Evolutionary conservation across 1,284 basidiomycete species (phyloP), one percentile per base, ranked within the genome.

Genomic region (Bjerkandera adusta): DNA sequence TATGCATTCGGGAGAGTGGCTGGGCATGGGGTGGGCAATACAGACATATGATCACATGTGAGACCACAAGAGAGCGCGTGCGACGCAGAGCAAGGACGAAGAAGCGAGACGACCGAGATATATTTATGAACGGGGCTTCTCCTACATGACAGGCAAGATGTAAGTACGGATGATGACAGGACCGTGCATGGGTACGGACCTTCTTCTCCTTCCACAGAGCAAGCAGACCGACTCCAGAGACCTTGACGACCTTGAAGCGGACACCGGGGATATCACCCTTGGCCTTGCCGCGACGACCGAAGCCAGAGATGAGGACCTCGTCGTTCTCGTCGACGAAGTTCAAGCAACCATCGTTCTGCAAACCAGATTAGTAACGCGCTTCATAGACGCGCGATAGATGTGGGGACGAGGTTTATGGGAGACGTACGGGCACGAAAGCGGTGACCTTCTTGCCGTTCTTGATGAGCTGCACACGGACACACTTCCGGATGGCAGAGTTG

Each of bases 401-500:
- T 21, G 33, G 18, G 33, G 38, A 37, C 7, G 40, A 32, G 11
- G 2, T 7, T 18, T n/a, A 36, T 30, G 25, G 43, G 15, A 37
- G 27, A 66, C 68, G 45, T 51, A 76, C 73, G 59, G 79, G 80
- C 39, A 82, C 81, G 79, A 84, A 96, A 63, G 92, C 92, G 53
- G 93, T 95, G 67, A 95, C 93, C 76, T 99, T 98, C 89, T 99
- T 99, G 65, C 97, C 97, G 80, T 99, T 99, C 85, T 99, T 99
- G 76, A 99, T 99, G 64, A 99, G 83, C 69, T 99, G 97, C 54
- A 99, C 97, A 79, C 97, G 92, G 60, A 99, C 97, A 81, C 97
- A 99, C 76, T 99, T 99, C 74, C 97, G 93, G 72, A 99, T 98
- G 70, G 97, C 97, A 68, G 97, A 99, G 85, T 99, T 99, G 75